phyloP scores from a whole-genome alignment of 768 basidiomycete genomes.

The Mycena epipterygia region DNA sequence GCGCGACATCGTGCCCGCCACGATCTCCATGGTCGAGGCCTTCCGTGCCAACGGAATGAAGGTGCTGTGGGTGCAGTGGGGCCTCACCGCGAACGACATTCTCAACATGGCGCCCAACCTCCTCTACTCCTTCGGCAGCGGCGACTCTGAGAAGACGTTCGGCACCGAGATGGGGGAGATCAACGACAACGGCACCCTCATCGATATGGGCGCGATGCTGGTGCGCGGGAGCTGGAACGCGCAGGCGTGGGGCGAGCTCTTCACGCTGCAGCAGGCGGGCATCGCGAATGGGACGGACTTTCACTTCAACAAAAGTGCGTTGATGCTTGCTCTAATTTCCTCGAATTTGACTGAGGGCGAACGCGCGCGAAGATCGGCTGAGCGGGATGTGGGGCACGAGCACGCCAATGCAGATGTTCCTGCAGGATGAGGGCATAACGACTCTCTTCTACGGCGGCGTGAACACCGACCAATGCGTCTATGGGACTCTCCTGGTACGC shows the following conservation, averaged over 20 bases:
- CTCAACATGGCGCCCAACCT: too few relatives aligned
- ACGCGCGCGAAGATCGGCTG: conserved; percentile 46
- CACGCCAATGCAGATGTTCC: conserved; percentile 51
- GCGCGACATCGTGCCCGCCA: conserved; percentile 46
- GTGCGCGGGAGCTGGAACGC: conserved; percentile 51
- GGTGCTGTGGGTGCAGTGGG: conserved; percentile 51
- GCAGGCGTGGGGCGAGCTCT: conserved; percentile 45
- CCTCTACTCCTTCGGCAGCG: too few relatives aligned
- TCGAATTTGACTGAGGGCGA: neutral
- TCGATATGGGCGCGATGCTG: conserved; percentile 46
- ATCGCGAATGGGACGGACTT: conserved; percentile 50
- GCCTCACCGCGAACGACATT: conserved; percentile 45
- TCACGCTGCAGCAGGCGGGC: conserved; percentile 44
- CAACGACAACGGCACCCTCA: conserved; percentile 45
- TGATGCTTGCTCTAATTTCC: neutral
- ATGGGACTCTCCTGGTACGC: conserved; percentile 49
- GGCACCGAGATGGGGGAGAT: conserved; percentile 52
- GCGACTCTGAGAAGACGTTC: conserved; percentile 45
- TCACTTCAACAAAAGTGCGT: conserved; percentile 51
- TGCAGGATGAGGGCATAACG: conserved; percentile 49
- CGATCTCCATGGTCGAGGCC: conserved; percentile 46
- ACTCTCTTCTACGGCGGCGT: conserved; percentile 52
- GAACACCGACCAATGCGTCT: conserved; percentile 50
- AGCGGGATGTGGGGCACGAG: conserved; percentile 52
- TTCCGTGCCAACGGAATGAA: conserved; percentile 48